Evolutionary conservation across 345 rosid species (phyloP), one percentile per base, ranked within the genome.

Genomic region (Arabidopsis thaliana): DNA sequence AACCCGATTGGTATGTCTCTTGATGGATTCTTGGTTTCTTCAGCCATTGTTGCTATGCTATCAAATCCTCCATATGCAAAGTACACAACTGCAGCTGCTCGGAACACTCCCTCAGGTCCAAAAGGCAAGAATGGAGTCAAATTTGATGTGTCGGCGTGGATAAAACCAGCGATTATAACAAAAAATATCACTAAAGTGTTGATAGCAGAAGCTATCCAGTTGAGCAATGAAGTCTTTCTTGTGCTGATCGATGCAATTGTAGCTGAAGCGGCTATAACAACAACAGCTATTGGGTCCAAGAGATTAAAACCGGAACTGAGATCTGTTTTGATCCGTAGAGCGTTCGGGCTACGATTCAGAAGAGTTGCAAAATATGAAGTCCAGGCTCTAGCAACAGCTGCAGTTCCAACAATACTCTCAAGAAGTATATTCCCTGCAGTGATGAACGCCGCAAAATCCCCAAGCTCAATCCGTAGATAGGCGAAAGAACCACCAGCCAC

Each of bases 381-480:
- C 96, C 93, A 93, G 0, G 97, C 82, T 28, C 96, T 84, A 3
- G 96, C 83, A 40, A 93, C 97, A 6, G 88, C 89, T 38, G 98
- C 96, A 1, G 96, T 92, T 0, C 85, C 83, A 5, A 93, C 85
- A 2, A 87, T 76, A 61, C 92, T 82, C 76, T 93, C 97, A 8
- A 93, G 85, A 5, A 93, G 85, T 72, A 91, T 91, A 81, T 91
- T 93, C 3, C 98, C 97, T 0, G 97, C 98, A 0, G 91, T 91
- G 20, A 91, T 83, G 81, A 81, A 91, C 1, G 94, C 96, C 24
- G 84, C 46, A 52, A 91, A 91, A 62, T 91, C 97, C 1, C 98
- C 97, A 0, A 93, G 87, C 85, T 93, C 97, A 8, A 93, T 91
- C 49, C 98, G 71, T 12, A 89, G 74, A 24, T 87, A 87, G 0